Base-by-base conservation (phyloP, 2,329 filamentous ascomycete genomes). In the Colletotrichum sp. region DNA sequence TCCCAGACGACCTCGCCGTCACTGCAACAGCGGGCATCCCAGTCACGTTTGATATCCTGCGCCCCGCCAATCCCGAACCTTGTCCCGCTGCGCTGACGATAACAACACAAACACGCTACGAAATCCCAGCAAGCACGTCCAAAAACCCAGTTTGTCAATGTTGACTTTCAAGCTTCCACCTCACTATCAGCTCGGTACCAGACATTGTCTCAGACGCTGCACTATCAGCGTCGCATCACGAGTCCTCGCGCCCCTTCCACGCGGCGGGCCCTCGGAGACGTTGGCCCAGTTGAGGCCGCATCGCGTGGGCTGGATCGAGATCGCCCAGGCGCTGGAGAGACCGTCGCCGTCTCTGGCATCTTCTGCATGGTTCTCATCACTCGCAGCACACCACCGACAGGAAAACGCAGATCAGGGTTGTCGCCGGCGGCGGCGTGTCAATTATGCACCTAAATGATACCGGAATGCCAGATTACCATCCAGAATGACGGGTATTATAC, bases 261-360 rank as follows among this genome's bases (percentile, higher is more conserved):
- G 55, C 52, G 55, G 52, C 52, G 12, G 63, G 25, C 27, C 55
- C 57, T 32, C 39, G 25, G 34, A 36, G 27, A 44, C 29, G 36
- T 75, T 63, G 55, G 32, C 36, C 63, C 16, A n/a, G 52, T 27
- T 49, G 49, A 71, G 49, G 59, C 68, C 66, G 52, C 44, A 65
- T 62, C 68, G 61, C 61, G 68, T 75, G 72, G 59, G 68, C 69
- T 52, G 30, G 15, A 72, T 75, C 72, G 69, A 72, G 55, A 75
- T 75, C 69, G 57, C 25, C 11, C 16, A 59, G 30, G 34, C 39
- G 22, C n/a, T 25, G 32, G 39, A 25, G 34, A 55, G 49, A 62
- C 30, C 32, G 34, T 32, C 27, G 27, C 59, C 59, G 29, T 62
- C 30, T 62, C 59, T 34, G 8, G 59, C 59, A 34, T 32, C n/a